Conservation (phyloP, 176 grass and related monocot species). For the Lolium rigidum region DNA sequence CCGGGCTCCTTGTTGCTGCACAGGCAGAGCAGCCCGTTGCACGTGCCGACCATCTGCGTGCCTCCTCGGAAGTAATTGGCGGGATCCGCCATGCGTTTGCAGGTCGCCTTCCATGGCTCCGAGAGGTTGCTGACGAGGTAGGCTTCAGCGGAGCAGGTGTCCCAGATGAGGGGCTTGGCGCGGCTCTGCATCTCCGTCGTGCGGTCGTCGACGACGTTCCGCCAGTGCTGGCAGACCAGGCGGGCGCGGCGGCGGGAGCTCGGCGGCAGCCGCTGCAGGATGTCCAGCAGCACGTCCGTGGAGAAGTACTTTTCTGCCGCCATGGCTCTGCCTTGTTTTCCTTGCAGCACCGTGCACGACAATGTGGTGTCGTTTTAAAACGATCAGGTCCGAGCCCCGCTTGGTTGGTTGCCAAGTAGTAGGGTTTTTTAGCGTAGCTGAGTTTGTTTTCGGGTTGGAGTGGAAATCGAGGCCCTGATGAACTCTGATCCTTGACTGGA, state of each 20-base stretch:
- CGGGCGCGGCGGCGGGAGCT: not conserved
- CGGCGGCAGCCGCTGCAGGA: not conserved
- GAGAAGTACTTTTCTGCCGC: not conserved
- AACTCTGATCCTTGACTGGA: too few species aligned
- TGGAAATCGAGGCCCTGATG: too few species aligned
- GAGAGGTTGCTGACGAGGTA: not conserved
- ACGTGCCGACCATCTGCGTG: not conserved
- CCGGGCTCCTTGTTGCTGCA: not conserved
- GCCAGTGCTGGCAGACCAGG: slow-evolving; percentile 5
- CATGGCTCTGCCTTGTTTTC: too few species aligned
- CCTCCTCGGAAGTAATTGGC: too few species aligned
- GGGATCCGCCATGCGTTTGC: too few species aligned
- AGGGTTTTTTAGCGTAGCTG: too few species aligned
- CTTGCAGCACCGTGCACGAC: too few species aligned
- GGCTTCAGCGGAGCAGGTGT: not conserved
- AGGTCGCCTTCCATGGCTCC: not conserved
- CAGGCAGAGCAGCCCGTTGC: not conserved
- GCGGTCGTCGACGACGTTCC: not conserved
- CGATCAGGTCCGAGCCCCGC: too few species aligned
- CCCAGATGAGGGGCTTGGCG: not conserved
- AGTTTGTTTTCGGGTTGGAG: too few species aligned
- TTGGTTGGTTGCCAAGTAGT: too few species aligned
- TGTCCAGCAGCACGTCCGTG: not conserved
- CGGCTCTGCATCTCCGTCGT: not conserved
- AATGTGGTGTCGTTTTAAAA: too few species aligned